Conservation (phyloP, 768 basidiomycete species). For the Lenzites betulinus region DNA sequence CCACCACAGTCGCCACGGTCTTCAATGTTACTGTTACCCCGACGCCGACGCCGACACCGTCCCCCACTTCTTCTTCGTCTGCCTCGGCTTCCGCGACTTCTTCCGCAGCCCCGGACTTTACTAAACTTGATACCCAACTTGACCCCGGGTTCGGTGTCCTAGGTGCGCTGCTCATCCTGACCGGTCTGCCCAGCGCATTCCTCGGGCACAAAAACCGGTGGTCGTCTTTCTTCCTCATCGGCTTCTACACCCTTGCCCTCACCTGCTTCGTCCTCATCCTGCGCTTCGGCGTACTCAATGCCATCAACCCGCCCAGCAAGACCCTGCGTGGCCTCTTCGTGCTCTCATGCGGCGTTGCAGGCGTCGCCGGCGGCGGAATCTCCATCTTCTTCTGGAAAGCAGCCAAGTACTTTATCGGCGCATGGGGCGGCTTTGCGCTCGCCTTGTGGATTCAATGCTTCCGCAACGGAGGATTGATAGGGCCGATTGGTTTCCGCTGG, state of each 20-base stretch:
- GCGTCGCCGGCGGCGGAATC: slow-evolving; percentile 79
- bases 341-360: slow-evolving; percentile 76
- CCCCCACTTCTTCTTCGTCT: slow-evolving; percentile 43
- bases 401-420: slow-evolving; percentile 80
- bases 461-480: slow-evolving; percentile 78
- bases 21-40: slow-evolving; percentile 64
- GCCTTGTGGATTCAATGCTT: slow-evolving; percentile 89
- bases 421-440: slow-evolving; percentile 85
- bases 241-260: slow-evolving; percentile 86
- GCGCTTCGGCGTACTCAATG: slow-evolving; percentile 83
- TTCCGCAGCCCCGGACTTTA: slow-evolving; percentile 39
- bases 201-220: slow-evolving; percentile 97
- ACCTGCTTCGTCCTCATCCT: slow-evolving; percentile 86
- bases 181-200: slow-evolving; percentile 86
- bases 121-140: slow-evolving; percentile 59
- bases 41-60: slow-evolving; percentile 48
- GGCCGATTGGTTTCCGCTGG: slow-evolving; percentile 79
- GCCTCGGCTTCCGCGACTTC: slow-evolving; percentile 46
- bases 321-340: slow-evolving; percentile 90
- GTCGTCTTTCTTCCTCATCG: slow-evolving; percentile 93
- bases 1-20: slow-evolving; percentile 58
- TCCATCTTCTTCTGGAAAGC: slow-evolving; percentile 94
- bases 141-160: slow-evolving; percentile 90
- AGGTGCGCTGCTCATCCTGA: slow-evolving; percentile 85
- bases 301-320: slow-evolving; percentile 75